A percentile compares a stretch with the other conserved stretches of the same genome.
Evolutionary conservation across 805 yeast species (phyloP).

Genomic region (Suhomyces faveliae): DNA sequence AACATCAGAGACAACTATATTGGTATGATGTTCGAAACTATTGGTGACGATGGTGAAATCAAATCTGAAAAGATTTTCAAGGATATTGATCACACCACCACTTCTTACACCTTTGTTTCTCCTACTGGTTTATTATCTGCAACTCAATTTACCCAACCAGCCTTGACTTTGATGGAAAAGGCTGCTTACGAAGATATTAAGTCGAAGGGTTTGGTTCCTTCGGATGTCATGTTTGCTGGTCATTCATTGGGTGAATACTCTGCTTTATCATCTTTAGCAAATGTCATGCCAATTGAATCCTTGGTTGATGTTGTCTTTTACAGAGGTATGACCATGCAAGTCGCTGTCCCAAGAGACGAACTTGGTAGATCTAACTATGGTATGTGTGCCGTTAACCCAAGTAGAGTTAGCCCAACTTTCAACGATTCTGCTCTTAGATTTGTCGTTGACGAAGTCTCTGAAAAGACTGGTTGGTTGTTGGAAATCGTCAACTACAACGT

Average conservation of each 20-base stretch:
- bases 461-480: slow-evolving; percentile 86
- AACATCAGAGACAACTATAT: slow-evolving; percentile 91
- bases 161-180: slow-evolving; percentile 98
- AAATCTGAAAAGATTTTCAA: slow-evolving; percentile 94
- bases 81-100: slow-evolving; percentile 76
- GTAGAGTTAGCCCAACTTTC: slow-evolving; percentile 85
- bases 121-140: slow-evolving; percentile 96
- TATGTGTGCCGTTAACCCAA: slow-evolving; percentile 98
- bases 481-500: slow-evolving; percentile 98
- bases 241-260: slow-evolving; percentile 99
- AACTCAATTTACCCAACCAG: slow-evolving; percentile 99
- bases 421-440: slow-evolving; percentile 90
- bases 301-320: slow-evolving; percentile 97
- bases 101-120: slow-evolving; percentile 83
- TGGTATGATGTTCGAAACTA: slow-evolving; percentile 96
- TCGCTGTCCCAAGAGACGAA: slow-evolving; percentile 97
- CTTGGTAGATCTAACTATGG: slow-evolving; percentile 97
- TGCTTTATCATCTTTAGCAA: slow-evolving; percentile 94
- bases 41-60: slow-evolving; percentile 77
- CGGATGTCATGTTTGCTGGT: slow-evolving; percentile 94
- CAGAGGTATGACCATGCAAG: slow-evolving; percentile 99
- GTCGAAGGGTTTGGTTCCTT: slow-evolving; percentile 91
- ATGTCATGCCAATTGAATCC: slow-evolving; percentile 97
- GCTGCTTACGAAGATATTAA: slow-evolving; percentile 98
- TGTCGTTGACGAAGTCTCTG: slow-evolving; percentile 85